Percentiles rank a stretch among this genome's conserved stretches.
Conservation (phyloP, 2,329 filamentous ascomycete species). For the Cylindrodendrum hubeiense region DNA sequence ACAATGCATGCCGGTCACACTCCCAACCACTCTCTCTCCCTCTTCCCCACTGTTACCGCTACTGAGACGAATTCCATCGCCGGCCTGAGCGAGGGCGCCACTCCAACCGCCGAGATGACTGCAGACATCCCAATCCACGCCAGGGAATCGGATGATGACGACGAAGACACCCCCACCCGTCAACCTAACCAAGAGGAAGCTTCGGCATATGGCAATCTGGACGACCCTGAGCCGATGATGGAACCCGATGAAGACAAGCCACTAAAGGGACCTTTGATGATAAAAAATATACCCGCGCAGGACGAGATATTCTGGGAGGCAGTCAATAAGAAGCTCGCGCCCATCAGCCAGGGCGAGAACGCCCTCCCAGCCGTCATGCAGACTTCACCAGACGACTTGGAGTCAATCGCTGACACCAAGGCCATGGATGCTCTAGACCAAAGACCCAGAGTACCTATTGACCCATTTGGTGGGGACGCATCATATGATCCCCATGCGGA, state of each 20-base stretch:
- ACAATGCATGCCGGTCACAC: constrained; percentile 75
- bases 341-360: constrained; percentile 60
- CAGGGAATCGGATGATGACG: constrained; percentile 14
- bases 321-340: constrained; percentile 64
- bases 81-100: constrained; percentile 46
- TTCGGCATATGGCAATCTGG: constrained; percentile 25
- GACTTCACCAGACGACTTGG: constrained; percentile 47
- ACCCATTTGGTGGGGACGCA: constrained; percentile 38
- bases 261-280: constrained; percentile 65
- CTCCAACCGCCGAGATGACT: constrained; percentile 42
- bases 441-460: constrained; percentile 17
- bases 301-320: constrained; percentile 66
- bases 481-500: constrained; percentile 37
- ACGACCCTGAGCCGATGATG: constrained; percentile 45
- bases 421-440: constrained; percentile 24
- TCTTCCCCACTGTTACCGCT: constrained; percentile 59
- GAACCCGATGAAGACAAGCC: constrained; percentile 59
- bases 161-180: constrained; percentile 13
- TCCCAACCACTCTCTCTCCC: constrained; percentile 69
- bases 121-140: constrained; percentile 18
- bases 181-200: constrained; percentile 13
- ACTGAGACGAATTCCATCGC: constrained; percentile 49
- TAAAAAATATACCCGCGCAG: constrained; percentile 67
- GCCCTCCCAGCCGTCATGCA: constrained; percentile 60
- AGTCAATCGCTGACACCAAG: constrained; percentile 31